Conservation (phyloP, 2,329 filamentous ascomycete species). For the Verticillium alfalfae region DNA sequence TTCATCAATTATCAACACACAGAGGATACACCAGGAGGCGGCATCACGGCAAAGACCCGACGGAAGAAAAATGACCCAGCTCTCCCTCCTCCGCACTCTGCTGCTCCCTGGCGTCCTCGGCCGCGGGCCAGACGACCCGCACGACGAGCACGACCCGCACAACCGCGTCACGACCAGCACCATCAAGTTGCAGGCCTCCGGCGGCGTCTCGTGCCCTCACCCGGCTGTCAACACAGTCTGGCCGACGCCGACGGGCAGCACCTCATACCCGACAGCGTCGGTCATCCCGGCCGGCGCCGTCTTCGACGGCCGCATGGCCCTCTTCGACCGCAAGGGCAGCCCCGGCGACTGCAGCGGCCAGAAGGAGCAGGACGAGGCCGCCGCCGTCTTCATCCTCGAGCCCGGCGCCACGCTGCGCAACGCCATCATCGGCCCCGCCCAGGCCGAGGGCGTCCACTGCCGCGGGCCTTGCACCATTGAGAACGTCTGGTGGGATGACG, state of each 20-base stretch:
- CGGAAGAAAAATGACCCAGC: neutral
- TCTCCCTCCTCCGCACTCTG: neutral
- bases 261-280: neutral
- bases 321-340: slow-evolving; percentile 28
- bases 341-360: slow-evolving; percentile 33
- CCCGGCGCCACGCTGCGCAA: slow-evolving; percentile 36
- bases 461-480: slow-evolving; percentile 32
- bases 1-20: too few species aligned
- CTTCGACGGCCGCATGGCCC: slow-evolving; percentile 26
- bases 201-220: slow-evolving; percentile 4
- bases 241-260: slow-evolving; percentile 3
- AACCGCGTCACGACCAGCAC: neutral
- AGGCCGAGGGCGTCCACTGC: slow-evolving; percentile 41
- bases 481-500: slow-evolving; percentile 39
- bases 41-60: neutral
- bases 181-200: slow-evolving; percentile 5
- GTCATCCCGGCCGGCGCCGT: slow-evolving; percentile 17
- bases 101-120: neutral
- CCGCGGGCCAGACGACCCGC: neutral
- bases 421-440: slow-evolving; percentile 37
- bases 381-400: slow-evolving; percentile 35
- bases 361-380: slow-evolving; percentile 22
- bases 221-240: slow-evolving; percentile 1
- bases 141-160: neutral
- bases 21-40: neutral